phyloP scores from a whole-genome alignment of 805 yeast genomes.

The Hanseniaspora singularis region DNA sequence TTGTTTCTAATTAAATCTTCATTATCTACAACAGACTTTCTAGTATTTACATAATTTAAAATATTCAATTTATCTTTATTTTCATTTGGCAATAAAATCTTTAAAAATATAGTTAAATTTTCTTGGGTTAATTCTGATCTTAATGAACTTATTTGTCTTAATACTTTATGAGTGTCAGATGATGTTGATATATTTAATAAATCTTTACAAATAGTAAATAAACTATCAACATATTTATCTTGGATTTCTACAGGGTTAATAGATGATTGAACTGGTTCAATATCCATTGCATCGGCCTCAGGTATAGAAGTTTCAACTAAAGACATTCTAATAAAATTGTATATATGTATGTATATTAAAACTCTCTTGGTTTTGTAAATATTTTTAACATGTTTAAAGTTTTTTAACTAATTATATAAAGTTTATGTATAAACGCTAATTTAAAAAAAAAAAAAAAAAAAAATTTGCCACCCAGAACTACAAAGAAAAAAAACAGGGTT shows the following conservation, averaged over 20 bases:
- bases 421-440: too few relatives aligned
- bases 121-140: slow-evolving; percentile 51
- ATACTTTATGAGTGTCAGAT: slow-evolving; percentile 73
- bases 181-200: slow-evolving; percentile 48
- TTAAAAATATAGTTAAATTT: slow-evolving; percentile 45
- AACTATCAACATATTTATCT: slow-evolving; percentile 26
- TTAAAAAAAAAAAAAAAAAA: too few relatives aligned
- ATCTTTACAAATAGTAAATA: slow-evolving; percentile 28
- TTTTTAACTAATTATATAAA: too few relatives aligned
- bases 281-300: slow-evolving; percentile 22
- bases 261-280: slow-evolving; percentile 20
- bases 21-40: slow-evolving; percentile 29
- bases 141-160: slow-evolving; percentile 68
- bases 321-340: neutral
- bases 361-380: too few relatives aligned
- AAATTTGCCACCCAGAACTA: too few relatives aligned
- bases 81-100: slow-evolving; percentile 41
- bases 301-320: neutral
- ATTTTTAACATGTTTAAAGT: too few relatives aligned
- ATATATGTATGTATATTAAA: too few relatives aligned
- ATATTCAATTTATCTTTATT: slow-evolving; percentile 36
- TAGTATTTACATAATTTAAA: slow-evolving; percentile 30
- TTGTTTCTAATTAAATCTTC: slow-evolving; percentile 24
- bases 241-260: slow-evolving; percentile 27
- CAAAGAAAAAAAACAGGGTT: too few relatives aligned